Evolutionary conservation across 108 stramenopile species (phyloP), one percentile per base, ranked within the genome.

Genomic region (Nitzschia sp.): DNA sequence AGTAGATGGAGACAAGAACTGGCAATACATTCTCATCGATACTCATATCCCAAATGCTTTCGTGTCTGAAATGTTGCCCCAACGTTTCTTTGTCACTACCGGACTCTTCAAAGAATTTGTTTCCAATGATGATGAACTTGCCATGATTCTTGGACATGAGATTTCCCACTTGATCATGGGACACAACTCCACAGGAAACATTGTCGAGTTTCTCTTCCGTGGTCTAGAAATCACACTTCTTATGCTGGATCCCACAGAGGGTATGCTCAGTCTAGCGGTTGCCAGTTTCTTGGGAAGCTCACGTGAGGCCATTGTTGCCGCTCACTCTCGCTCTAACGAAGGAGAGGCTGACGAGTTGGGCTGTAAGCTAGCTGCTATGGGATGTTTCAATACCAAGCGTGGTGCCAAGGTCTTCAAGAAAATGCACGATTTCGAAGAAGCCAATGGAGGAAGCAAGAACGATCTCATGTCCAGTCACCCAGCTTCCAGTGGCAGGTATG

Each of bases 191-290:
- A 60, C 79, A 65, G 53, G 75, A 19, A 87, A 86, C 41, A 34
- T 71, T 10, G 51, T 87, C 14, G 87, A 94, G 70, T 82, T 83
- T 46, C 53, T 80, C 3, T 68, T 94, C 12, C 73, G 88, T 12
- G 90, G 89, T 34, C 24, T 89, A 15, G 92, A 94, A 77, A 84
- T 94, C 41, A 63, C 91, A 21, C 37, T 91, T 12, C 65, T 94
- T 10, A 83, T 75, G 48, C 37, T 94, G n/a, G 92, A 94, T 80
- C 92, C 92, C 0, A 91, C 90, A 1, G 89, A 88, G 57, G 92
- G 92, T 17, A 52, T 91, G 25, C 56, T 91, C 21, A 69, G 69
- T 12, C 52, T 94, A 38, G 79, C 54, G 46, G 67, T 94, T 48
- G 82, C 88, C 52, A 69, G 69, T 14, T 75, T 74, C n/a, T 57